Evolutionary conservation across 169 alveolate species (phyloP), one percentile per base, ranked within the genome.

Genomic region (Cyclospora cayetanensis): DNA sequence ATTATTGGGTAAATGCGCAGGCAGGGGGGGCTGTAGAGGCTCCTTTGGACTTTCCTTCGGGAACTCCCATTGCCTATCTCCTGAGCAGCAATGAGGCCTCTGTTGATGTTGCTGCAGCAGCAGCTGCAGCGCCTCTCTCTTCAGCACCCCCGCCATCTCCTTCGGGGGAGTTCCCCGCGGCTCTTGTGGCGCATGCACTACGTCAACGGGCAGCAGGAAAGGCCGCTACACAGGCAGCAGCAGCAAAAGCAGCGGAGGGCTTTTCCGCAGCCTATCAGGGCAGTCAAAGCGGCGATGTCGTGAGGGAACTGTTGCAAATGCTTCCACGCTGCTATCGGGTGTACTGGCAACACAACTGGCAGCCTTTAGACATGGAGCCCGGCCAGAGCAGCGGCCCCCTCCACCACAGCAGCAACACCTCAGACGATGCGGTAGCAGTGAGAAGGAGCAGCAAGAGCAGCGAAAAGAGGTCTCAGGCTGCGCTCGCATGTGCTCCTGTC

Each of bases 241-340:
- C 55, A 46, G 55, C 55, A 46, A 15, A 7, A 46, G 55, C 55
- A 46, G 55, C 55, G 15, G 55, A n/a, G n/a, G n/a, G n/a, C n/a
- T n/a, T n/a, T n/a, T n/a, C n/a, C n/a, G n/a, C n/a, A n/a, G n/a
- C n/a, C n/a, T n/a, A n/a, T 46, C 15, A 15, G 22, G 15, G 55
- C 72, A 60, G 72, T 11, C 11, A 22, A 9, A 60, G 35, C n/a
- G 9, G 35, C n/a, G 22, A 79, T 41, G 88, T 79, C 34, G 88
- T 70, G 12, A 11, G 41, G 25, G 72, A 79, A 70, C 88, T 79
- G 43, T 20, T n/a, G 37, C 34, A 79, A 46, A 18, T 27, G 55
- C 39, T 50, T 34, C 88, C 88, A 25, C 70, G 50, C 46, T 79
- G 88, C 72, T 41, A 46, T 31, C 46, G 50, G 27, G 72, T 79